Percentiles rank a stretch among this genome's conserved stretches.
Evolutionary conservation across 1,284 basidiomycete species (phyloP).

Genomic region (Malassezia furfur): DNA sequence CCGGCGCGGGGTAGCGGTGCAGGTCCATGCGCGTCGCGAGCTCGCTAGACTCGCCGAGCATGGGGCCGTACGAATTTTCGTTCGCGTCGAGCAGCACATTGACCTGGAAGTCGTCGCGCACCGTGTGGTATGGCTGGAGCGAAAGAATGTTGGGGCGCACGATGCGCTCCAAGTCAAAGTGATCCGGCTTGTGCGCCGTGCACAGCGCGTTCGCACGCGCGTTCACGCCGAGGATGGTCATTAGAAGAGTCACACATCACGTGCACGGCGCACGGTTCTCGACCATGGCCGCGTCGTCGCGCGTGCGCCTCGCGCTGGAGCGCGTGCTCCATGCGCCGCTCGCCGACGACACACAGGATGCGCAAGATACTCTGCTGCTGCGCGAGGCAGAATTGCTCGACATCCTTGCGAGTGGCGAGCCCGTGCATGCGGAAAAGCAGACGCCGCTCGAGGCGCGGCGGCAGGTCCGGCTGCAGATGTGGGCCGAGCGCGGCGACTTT

Average conservation of each 20-base stretch:
- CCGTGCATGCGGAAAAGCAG: background rate
- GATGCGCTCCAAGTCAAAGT: constrained; percentile 50
- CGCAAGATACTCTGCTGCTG: background rate
- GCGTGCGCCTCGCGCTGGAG: constrained; percentile 5
- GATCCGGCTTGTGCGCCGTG: constrained; percentile 40
- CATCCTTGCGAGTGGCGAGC: constrained; percentile 9
- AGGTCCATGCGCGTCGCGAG: constrained; percentile 48
- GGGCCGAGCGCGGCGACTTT: constrained; percentile 39
- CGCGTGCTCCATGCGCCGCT: background rate
- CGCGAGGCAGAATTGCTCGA: constrained; percentile 6
- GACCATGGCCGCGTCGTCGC: background rate
- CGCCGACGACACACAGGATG: background rate
- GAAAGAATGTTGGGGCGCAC: constrained; percentile 88
- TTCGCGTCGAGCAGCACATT: constrained; percentile 97
- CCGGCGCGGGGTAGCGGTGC: constrained; percentile 79
- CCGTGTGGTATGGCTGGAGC: constrained; percentile 86
- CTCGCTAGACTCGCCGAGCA: background rate
- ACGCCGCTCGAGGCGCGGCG: constrained; percentile 5
- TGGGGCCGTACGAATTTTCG: constrained; percentile 83
- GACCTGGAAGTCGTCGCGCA: constrained; percentile 84
- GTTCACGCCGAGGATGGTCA: constrained; percentile 11
- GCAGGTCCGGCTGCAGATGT: constrained; percentile 22
- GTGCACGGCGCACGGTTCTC: background rate
- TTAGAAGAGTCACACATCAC: background rate
- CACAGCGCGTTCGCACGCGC: constrained; percentile 11